Base-by-base conservation (phyloP, 495 filamentous ascomycete genomes). In the Tuber umbilicatum region DNA sequence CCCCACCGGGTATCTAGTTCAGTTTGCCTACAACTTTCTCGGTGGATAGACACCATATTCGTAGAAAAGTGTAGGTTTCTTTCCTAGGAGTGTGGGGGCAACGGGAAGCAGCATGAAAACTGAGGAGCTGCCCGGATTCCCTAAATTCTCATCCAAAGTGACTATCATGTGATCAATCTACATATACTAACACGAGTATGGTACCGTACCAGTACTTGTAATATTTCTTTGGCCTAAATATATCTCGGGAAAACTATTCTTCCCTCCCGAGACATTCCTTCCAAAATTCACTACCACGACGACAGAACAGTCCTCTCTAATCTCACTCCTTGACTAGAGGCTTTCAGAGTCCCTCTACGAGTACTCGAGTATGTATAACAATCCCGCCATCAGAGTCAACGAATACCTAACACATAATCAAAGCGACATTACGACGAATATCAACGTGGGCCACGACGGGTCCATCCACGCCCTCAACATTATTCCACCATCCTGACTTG, bases 401-500 rank as follows among this genome's bases (percentile, higher is more conserved):
- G 39, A 40, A 40, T 40, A 40, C 39, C 10, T 7, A 9, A 7
- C 39, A 10, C 39, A 40, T 40, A 27, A 60, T 12, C n/a, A 60
- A 27, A 0, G 12, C 1, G 21, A 60, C n/a, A 40, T 7, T 40
- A 40, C 39, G 6, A 40, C 0, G 39, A 40, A 40, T 40, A 40
- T 40, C 39, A 40, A 9, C 4, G 39, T 9, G 5, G 39, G 39
- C 39, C 39, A 40, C 4, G 39, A 40, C 39, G 39, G 10, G 39
- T 9, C 39, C 39, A 40, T 40, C 39, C 39, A 40, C 5, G 39
- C 39, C 39, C 5, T 0, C 39, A 40, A 40, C 10, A 40, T 40
- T 75, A 80, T 78, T 77, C 79, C 78, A 81, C 79, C 79, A 81
- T 75, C 80, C 76, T 81, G 78, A 81, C 79, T 72, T 5, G 47